phyloP scores from a whole-genome alignment of 768 basidiomycete genomes.

The Daedaleopsis sinensis region DNA sequence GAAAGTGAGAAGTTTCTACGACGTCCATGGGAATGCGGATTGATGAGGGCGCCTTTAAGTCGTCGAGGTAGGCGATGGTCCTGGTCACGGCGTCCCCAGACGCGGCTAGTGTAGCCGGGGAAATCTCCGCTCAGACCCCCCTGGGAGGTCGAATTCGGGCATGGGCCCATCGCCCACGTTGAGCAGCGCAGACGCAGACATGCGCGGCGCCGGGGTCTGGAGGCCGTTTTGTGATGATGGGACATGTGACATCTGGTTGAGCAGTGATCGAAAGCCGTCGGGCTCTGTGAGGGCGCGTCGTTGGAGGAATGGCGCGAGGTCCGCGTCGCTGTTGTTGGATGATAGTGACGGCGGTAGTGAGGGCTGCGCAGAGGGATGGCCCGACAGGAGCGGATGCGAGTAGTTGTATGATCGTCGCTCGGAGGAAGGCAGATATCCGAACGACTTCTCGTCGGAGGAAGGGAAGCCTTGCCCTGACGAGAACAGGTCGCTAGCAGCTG shows the following conservation, averaged over 20 bases:
- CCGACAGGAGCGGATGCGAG: slow-evolving; percentile 41
- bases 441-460: slow-evolving; percentile 15
- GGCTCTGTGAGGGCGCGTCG: slow-evolving; percentile 60
- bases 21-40: background rate
- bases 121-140: slow-evolving; percentile 20
- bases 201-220: slow-evolving; percentile 11
- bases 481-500: slow-evolving; percentile 14
- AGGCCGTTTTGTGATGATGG: slow-evolving; percentile 42
- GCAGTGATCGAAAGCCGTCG: slow-evolving; percentile 51
- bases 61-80: background rate
- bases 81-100: background rate
- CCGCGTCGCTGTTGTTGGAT: slow-evolving; percentile 31
- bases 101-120: slow-evolving; percentile 22
- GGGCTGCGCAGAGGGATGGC: slow-evolving; percentile 11
- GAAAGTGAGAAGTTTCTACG: slow-evolving; percentile 13
- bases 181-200: slow-evolving; percentile 12
- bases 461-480: slow-evolving; percentile 15
- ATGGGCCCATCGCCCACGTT: slow-evolving; percentile 7
- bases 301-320: slow-evolving; percentile 45
- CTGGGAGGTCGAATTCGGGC: slow-evolving; percentile 17
- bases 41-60: background rate
- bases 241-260: slow-evolving; percentile 52
- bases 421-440: slow-evolving; percentile 14
- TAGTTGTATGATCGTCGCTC: slow-evolving; percentile 29
- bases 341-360: slow-evolving; percentile 13